These are phyloP conservation scores for Tulasnella sp. DNA, from an alignment of 768 basidiomycete species.

Conservation along the genomic window DNA sequence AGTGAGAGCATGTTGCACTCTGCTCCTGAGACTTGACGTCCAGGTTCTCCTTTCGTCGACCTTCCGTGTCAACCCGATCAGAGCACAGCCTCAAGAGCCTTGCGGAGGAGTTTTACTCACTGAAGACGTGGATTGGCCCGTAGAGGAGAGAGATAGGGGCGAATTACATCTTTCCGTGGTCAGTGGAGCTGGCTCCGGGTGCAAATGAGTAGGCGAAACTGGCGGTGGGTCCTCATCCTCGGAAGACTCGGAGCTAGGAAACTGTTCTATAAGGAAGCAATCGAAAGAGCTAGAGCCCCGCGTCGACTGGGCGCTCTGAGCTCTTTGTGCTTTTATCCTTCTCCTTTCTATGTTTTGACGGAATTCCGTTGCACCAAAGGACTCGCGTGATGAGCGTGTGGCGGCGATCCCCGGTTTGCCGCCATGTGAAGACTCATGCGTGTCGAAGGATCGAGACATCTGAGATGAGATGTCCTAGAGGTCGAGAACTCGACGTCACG, in stretches of 20 bases:
- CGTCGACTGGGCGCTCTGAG: background rate
- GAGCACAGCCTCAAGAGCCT: background rate
- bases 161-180: background rate
- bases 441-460: too few species aligned
- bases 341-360: too few species aligned
- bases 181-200: background rate
- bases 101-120: background rate
- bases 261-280: background rate
- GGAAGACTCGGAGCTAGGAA: background rate
- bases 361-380: too few species aligned
- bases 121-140: background rate
- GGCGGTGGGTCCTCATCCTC: background rate
- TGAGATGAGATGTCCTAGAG: too few species aligned
- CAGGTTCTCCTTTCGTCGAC: background rate
- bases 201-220: background rate
- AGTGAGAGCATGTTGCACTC: background rate
- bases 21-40: background rate
- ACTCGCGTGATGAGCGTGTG: too few species aligned
- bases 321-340: background rate
- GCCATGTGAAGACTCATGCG: too few species aligned
- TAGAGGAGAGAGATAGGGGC: background rate
- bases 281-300: background rate
- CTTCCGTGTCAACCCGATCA: background rate
- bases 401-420: too few species aligned
- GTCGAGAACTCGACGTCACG: too few species aligned